Conservation (phyloP, 2,329 filamentous ascomycete genomes). For the Beauveria caledonica region DNA sequence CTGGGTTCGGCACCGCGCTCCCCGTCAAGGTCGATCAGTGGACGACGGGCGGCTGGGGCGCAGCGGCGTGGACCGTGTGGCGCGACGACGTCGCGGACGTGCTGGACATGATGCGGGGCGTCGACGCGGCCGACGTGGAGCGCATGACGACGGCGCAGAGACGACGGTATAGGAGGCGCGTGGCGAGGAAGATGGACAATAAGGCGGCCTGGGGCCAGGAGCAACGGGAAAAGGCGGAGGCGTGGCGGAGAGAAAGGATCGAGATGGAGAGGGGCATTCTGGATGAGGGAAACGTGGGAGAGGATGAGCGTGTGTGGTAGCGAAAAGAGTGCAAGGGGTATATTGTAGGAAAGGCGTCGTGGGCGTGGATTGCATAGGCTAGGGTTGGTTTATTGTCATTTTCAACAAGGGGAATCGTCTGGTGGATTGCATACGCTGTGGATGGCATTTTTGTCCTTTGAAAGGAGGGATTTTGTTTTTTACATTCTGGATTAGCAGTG, state of each 20-base stretch:
- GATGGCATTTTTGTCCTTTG: no score
- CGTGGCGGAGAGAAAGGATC: constrained; percentile 37
- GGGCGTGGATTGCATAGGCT: neutral
- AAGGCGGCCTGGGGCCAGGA: constrained; percentile 23
- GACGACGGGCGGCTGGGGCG: constrained; percentile 46
- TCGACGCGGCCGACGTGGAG: constrained; percentile 36
- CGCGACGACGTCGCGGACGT: constrained; percentile 41
- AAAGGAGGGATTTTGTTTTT: neutral
- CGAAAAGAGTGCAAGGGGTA: no score
- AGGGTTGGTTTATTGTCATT: neutral
- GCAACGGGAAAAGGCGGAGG: constrained; percentile 34
- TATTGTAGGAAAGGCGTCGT: neutral
- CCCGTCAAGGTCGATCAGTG: constrained; percentile 57
- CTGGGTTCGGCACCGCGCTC: constrained; percentile 48
- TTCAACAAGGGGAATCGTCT: neutral
- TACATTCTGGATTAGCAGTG: neutral
- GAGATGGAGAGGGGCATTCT: constrained; percentile 29
- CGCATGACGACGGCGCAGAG: constrained; percentile 38
- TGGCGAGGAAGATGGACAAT: constrained; percentile 35
- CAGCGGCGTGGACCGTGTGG: constrained; percentile 23
- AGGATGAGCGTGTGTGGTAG: constrained; percentile 22
- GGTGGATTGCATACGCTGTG: neutral
- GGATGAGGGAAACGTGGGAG: constrained; percentile 24
- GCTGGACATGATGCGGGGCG: constrained; percentile 36
- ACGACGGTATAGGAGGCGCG: constrained; percentile 40